Evolutionary conservation across 495 filamentous ascomycete genomes (phyloP), one percentile per base, ranked within the genome.

Genomic region (Daldinia decipiens): DNA sequence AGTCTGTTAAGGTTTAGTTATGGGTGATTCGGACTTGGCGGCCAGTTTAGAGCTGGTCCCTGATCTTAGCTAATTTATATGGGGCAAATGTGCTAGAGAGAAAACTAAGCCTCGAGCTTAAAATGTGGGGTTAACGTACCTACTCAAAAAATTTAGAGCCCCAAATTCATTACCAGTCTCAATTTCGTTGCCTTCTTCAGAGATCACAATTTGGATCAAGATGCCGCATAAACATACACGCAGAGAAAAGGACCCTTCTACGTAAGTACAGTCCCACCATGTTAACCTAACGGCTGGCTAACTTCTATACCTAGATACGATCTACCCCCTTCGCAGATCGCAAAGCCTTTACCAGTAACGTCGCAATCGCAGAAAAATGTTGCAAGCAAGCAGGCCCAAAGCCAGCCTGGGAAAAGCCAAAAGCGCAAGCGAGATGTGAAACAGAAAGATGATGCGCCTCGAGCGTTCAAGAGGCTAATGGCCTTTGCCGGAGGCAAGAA

Each of bases 141-240:
- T 24, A 24, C 5, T 34, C 27, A 67, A 67, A 67, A 36, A 17
- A 55, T 67, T 60, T 47, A 38, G 61, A 26, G 36, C 17, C 13
- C 24, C 0, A 45, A 47, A 47, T 47, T 27, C 24, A 31, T n/a
- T 26, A 1, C 32, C 9, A 13, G 9, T 52, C 21, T 17, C 32
- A 51, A 26, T 9, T 29, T 45, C 21, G 36, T 47, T 32, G 21
- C 15, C 36, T 39, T 66, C 34, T 52, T 27, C 15, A 8, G 21
- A 32, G 21, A 50, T 8, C 32, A 19, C 7, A 39, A 27, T 32
- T 0, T 45, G 3, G 26, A n/a, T 47, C 65, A 75, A 65, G 43
- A 95, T 95, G 92, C 92, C 92, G 81, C 92, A 94, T 83, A 95
- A 95, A 79, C 92, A 95, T 77, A 93, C 90, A 54, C 85, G 83